Conservation (phyloP, 345 rosid genomes). For the Mangifera indica region DNA sequence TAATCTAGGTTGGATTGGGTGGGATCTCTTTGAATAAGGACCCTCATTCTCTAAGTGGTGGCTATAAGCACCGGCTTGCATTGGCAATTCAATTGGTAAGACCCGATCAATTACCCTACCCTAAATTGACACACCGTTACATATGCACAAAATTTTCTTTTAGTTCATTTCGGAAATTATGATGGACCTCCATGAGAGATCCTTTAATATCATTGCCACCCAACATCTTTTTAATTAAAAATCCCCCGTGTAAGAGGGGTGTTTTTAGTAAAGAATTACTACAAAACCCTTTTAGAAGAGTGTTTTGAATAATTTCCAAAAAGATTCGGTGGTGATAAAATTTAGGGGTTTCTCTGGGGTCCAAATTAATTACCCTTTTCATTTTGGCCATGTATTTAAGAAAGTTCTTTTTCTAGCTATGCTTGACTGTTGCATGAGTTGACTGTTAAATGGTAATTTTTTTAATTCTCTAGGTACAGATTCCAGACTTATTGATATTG, state of each 20-base stretch:
- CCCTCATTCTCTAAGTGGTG: constrained; percentile 90
- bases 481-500: constrained; percentile 82
- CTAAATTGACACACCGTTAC: not conserved
- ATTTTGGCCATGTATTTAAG: not conserved
- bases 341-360: too few species aligned
- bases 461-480: constrained; percentile 64
- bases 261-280: too few species aligned
- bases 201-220: too few species aligned
- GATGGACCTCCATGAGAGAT: too few species aligned
- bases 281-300: too few species aligned
- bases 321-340: too few species aligned
- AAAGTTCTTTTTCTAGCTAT: not conserved
- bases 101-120: constrained; percentile 15
- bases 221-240: too few species aligned
- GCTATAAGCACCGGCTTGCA: constrained; percentile 92
- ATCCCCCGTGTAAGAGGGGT: too few species aligned
- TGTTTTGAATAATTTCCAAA: too few species aligned
- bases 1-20: constrained; percentile 76
- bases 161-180: too few species aligned
- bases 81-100: constrained; percentile 85
- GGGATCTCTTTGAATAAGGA: constrained; percentile 77
- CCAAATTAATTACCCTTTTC: not conserved
- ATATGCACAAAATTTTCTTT: not conserved
- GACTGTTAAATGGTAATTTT: constrained; percentile 5
- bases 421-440: not conserved